A percentile compares a stretch with the other conserved stretches of the same genome.
phyloP scores from a whole-genome alignment of 1,284 basidiomycete genomes.

The Tetrapyrgos nigripes region DNA sequence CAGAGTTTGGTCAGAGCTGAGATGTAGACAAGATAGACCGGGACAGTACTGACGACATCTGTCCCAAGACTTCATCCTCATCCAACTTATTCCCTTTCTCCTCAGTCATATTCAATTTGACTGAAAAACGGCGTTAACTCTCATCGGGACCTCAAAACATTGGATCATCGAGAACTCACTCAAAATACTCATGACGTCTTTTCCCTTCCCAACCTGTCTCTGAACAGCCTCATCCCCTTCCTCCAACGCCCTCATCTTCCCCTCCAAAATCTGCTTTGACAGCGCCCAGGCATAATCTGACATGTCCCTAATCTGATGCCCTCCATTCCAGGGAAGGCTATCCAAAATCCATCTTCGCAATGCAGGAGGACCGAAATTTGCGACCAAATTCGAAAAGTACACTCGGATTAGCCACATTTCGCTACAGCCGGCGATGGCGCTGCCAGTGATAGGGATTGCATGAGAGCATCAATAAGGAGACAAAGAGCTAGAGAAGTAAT shows the following conservation, averaged over 20 bases:
- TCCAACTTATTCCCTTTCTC: constrained; percentile 39
- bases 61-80: constrained; percentile 38
- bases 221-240: constrained; percentile 39
- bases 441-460: background rate
- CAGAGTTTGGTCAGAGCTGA: no score
- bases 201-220: constrained; percentile 42
- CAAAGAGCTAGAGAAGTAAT: background rate
- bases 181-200: constrained; percentile 56
- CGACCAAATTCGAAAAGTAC: constrained; percentile 37
- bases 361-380: constrained; percentile 39
- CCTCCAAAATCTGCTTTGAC: constrained; percentile 42
- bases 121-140: constrained; percentile 19
- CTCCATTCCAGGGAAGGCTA: constrained; percentile 37
- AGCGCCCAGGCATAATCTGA: constrained; percentile 44
- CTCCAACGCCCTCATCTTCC: constrained; percentile 44
- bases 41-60: constrained; percentile 16
- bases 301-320: constrained; percentile 43
- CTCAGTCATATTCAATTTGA: constrained; percentile 39
- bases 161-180: constrained; percentile 34
- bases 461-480: background rate
- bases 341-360: constrained; percentile 44
- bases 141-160: background rate
- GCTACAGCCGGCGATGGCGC: no score
- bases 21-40: background rate
- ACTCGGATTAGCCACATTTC: constrained; percentile 25